These are phyloP conservation scores for Myxozyma geophila DNA, from an alignment of 805 yeast species.

Conservation along the genomic window DNA sequence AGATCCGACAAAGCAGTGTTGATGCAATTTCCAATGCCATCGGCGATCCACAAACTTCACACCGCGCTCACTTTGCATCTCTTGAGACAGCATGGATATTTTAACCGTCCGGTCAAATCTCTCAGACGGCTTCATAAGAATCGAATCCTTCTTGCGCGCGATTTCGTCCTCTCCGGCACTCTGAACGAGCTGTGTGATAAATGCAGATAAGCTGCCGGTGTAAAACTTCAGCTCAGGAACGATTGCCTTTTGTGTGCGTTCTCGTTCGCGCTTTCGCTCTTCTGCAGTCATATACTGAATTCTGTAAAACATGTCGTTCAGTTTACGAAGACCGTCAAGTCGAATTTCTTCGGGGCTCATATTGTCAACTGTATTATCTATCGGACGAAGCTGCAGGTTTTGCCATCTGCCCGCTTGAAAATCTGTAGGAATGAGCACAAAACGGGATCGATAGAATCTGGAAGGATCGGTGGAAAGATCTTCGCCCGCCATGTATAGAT, in stretches of 20 bases:
- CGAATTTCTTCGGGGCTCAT: slow-evolving; percentile 84
- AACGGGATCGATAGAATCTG: slow-evolving; percentile 70
- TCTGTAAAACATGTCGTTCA: slow-evolving; percentile 63
- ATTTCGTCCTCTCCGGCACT: slow-evolving; percentile 43
- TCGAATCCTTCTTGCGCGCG: slow-evolving; percentile 47
- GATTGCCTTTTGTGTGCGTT: slow-evolving; percentile 50
- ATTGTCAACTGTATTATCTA: slow-evolving; percentile 51
- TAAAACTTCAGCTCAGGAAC: slow-evolving; percentile 81
- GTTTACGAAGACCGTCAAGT: slow-evolving; percentile 81
- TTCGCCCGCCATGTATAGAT: slow-evolving; percentile 89
- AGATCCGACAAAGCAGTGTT: slow-evolving; percentile 79
- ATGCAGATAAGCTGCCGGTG: slow-evolving; percentile 79
- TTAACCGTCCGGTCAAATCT: slow-evolving; percentile 57
- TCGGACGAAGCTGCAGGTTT: slow-evolving; percentile 29
- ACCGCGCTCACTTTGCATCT: slow-evolving; percentile 65
- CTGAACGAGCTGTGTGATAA: slow-evolving; percentile 59
- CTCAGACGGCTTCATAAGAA: slow-evolving; percentile 43
- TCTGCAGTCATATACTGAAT: slow-evolving; percentile 55
- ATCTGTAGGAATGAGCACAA: slow-evolving; percentile 82
- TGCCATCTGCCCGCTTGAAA: slow-evolving; percentile 56
- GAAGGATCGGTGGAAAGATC: slow-evolving; percentile 61
- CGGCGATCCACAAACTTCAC: slow-evolving; percentile 73
- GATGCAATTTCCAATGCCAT: slow-evolving; percentile 87
- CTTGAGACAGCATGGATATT: slow-evolving; percentile 60
- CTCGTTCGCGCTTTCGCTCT: slow-evolving; percentile 41